Conservation (phyloP, 139 green algal species). For the Tetradesmus lagerheimii region DNA sequence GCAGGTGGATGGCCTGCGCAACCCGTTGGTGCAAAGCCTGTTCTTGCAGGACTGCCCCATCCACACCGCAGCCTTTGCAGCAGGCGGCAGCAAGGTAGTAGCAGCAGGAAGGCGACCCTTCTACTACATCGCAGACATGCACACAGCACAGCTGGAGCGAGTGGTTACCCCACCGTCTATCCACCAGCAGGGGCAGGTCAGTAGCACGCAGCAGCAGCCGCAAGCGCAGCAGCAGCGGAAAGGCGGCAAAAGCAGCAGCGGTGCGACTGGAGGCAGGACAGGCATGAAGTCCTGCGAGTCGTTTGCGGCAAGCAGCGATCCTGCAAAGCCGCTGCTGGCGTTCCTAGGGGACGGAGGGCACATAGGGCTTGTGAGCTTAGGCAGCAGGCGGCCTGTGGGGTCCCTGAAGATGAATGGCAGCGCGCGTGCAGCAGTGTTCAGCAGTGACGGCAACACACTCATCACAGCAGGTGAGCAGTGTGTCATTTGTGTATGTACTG, state of each 20-base stretch:
- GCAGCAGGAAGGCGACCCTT: conserved; percentile 79
- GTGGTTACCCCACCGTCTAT: conserved; percentile 60
- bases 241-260: conserved; percentile 17
- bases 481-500: neutral
- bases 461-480: conserved; percentile 69
- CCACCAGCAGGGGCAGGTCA: neutral
- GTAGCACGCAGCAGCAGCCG: neutral
- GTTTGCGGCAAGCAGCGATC: conserved; percentile 74
- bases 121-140: conserved; percentile 94
- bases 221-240: neutral
- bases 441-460: conserved; percentile 74
- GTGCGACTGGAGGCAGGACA: conserved; percentile 10
- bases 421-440: conserved; percentile 82
- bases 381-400: conserved; percentile 74
- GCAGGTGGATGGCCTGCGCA: conserved; percentile 87
- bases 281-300: conserved; percentile 78
- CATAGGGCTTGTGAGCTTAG: conserved; percentile 83
- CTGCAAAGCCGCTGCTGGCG: conserved; percentile 65
- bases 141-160: conserved; percentile 67
- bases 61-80: conserved; percentile 83
- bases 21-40: conserved; percentile 86
- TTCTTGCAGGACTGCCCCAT: conserved; percentile 93
- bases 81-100: conserved; percentile 68
- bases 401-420: conserved; percentile 90
- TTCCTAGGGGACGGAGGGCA: conserved; percentile 83